Conservation (phyloP, 164 flowering plant genomes). For the Vitis riparia region DNA sequence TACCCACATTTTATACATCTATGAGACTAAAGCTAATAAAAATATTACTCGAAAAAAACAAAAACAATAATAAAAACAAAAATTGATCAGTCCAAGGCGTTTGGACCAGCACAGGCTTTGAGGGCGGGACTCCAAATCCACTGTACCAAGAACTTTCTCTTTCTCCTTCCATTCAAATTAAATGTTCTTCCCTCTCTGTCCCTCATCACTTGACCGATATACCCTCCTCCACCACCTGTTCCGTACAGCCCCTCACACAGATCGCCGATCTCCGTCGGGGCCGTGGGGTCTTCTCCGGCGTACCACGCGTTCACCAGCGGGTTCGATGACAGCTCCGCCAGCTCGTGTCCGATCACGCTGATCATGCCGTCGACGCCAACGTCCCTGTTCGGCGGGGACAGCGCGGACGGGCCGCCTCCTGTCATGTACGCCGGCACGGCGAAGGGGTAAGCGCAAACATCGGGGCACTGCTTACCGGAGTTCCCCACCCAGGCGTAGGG, state of each 20-base stretch:
- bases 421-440: constrained; percentile 78
- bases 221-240: constrained; percentile 94
- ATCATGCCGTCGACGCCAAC: constrained; percentile 91
- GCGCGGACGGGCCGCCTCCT: constrained; percentile 49
- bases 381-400: constrained; percentile 74
- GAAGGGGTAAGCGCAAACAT: constrained; percentile 64
- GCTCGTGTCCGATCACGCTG: constrained; percentile 90
- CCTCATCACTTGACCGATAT: constrained; percentile 80
- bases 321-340: constrained; percentile 85
- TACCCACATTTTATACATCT: no score
- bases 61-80: no score
- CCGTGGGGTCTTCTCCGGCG: constrained; percentile 93
- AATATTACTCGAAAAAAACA: no score
- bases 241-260: constrained; percentile 94
- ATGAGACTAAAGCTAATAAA: no score
- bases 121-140: constrained; percentile 88
- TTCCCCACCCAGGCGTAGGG: constrained; percentile 98
- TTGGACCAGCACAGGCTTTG: constrained; percentile 89
- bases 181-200: constrained; percentile 63
- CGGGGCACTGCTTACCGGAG: constrained; percentile 87
- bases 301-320: constrained; percentile 96
- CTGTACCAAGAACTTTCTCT: constrained; percentile 80
- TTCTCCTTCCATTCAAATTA: constrained; percentile 68
- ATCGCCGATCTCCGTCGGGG: constrained; percentile 95
- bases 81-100: constrained; percentile 58